Percentiles rank a stretch among this genome's conserved stretches.
Evolutionary conservation across 805 yeast species (phyloP).

Genomic region (Pichia gijzeniarum): DNA sequence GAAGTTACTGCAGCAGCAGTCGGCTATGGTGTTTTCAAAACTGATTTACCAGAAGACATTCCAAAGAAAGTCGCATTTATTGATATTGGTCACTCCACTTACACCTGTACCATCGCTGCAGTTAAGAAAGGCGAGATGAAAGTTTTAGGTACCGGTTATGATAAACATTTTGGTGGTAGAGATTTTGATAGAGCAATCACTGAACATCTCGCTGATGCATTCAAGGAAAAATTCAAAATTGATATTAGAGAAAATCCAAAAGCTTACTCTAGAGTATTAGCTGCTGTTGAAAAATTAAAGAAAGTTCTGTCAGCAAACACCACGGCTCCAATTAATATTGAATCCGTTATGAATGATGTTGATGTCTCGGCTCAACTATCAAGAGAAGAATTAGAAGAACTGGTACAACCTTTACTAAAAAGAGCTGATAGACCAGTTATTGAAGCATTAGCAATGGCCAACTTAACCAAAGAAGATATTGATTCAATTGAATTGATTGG

Average conservation of each 20-base stretch:
- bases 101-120: constrained; percentile 82
- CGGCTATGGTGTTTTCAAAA: constrained; percentile 97
- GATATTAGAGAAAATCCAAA: constrained; percentile 87
- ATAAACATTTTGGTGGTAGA: constrained; percentile 98
- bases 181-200: constrained; percentile 92
- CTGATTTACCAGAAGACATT: constrained; percentile 91
- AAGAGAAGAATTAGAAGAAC: constrained; percentile 90
- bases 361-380: constrained; percentile 86
- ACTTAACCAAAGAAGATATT: constrained; percentile 61
- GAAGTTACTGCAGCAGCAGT: constrained; percentile 99
- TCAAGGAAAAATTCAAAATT: constrained; percentile 86
- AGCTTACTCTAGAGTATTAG: constrained; percentile 88
- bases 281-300: constrained; percentile 90
- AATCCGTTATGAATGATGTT: constrained; percentile 94
- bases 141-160: constrained; percentile 85
- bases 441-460: constrained; percentile 75
- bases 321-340: constrained; percentile 89
- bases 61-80: constrained; percentile 86
- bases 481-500: constrained; percentile 95
- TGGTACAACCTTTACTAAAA: constrained; percentile 72
- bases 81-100: constrained; percentile 96
- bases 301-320: constrained; percentile 95
- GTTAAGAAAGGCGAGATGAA: constrained; percentile 96
- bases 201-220: constrained; percentile 89
- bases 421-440: constrained; percentile 75